A percentile compares a stretch with the other conserved stretches of the same genome.
phyloP scores from a whole-genome alignment of 352 stramenopile species.

The Globisporangium radiosum region DNA sequence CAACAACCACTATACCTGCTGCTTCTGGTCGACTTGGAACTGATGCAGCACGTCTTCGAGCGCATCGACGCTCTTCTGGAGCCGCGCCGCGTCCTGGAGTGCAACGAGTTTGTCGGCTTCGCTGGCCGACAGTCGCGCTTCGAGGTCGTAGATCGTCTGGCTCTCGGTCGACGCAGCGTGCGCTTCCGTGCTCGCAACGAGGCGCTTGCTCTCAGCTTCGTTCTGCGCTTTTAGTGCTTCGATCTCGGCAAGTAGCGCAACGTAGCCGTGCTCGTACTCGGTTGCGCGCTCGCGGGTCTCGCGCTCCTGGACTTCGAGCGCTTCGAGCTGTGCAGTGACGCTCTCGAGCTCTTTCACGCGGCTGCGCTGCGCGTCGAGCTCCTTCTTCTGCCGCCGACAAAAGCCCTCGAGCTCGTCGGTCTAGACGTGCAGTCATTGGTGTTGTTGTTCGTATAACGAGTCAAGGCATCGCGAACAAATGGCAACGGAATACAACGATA shows the following conservation, averaged over 20 bases:
- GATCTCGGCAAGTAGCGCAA: slow-evolving; percentile 44
- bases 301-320: slow-evolving; percentile 30
- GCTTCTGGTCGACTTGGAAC: slow-evolving; percentile 57
- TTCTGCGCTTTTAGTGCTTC: slow-evolving; percentile 35
- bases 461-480: too few species aligned
- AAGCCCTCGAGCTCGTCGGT: background rate
- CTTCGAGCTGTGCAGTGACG: slow-evolving; percentile 15
- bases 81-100: slow-evolving; percentile 43
- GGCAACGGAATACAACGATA: too few species aligned
- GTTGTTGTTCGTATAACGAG: too few species aligned
- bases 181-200: slow-evolving; percentile 41
- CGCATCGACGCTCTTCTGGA: slow-evolving; percentile 45
- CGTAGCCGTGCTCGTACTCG: slow-evolving; percentile 69
- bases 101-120: slow-evolving; percentile 63
- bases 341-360: slow-evolving; percentile 20
- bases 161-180: slow-evolving; percentile 43
- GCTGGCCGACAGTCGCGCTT: slow-evolving; percentile 36
- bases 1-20: slow-evolving; percentile 16
- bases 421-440: background rate
- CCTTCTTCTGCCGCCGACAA: slow-evolving; percentile 23
- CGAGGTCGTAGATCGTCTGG: slow-evolving; percentile 57
- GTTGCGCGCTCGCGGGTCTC: slow-evolving; percentile 32
- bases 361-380: slow-evolving; percentile 30
- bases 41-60: slow-evolving; percentile 60
- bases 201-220: slow-evolving; percentile 41